Evolutionary conservation across 306 rosid species (phyloP), one percentile per base, ranked within the genome.

Genomic region (Abrus pulchellus): DNA sequence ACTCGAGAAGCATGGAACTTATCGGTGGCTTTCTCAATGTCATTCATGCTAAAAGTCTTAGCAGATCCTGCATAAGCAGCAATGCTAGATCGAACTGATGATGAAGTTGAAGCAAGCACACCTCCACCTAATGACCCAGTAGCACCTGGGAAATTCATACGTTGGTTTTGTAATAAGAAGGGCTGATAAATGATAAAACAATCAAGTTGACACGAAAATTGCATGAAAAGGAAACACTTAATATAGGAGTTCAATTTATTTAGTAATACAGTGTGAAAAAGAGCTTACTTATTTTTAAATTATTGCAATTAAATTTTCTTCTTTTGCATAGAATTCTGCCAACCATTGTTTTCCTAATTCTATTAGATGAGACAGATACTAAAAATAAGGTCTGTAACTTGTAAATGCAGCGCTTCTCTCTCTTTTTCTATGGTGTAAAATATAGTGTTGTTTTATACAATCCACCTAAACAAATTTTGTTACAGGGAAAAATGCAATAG

Each of bases 1-100:
- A 95, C 78, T 84, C 89, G 88, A 30, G 94, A 88, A 76, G 53
- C 83, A 48, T 93, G 86, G 30, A 91, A 93, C 65, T 88, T 87
- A 67, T 88, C 82, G 28, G 97, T 95, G 75, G 94, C 96, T 86
- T 70, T 90, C 80, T 89, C 93, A 76, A 95, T 88, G 73, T 93
- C 99, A 43, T 81, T 84, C 40, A 87, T 74, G 76, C 91, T 93
- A 80, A 90, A 93, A 82, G 94, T 93, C 89, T 93, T 91, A 5
- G 98, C 99, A 49, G 98, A 87, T 82, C 98, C 98, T 41, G 91
- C 80, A 67, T 91, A 91, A 57, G 94, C 82, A 56, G 93, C 94
- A 76, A 93, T 88, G 87, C 97, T 90, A 67, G 98, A 95, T 80
- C 88, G 93, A 74, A 95, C 83, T 70, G 98, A 95, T 73, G 96